These are phyloP conservation scores for Penicillium macrosclerotiorum DNA, from an alignment of 495 filamentous ascomycete species.

Conservation along the genomic window DNA sequence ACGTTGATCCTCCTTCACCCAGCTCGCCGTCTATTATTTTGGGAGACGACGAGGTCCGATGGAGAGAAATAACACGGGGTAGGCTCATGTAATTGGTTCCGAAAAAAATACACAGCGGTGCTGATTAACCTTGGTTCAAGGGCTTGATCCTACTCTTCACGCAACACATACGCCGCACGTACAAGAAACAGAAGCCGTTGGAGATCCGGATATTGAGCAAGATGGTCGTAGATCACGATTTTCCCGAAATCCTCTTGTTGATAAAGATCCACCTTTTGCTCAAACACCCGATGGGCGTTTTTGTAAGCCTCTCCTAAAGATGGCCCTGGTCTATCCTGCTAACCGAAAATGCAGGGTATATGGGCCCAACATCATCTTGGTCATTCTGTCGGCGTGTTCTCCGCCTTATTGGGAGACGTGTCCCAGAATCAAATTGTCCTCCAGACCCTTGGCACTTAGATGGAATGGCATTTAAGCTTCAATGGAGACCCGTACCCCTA, in stretches of 20 bases:
- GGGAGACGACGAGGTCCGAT: slow-evolving; percentile 5
- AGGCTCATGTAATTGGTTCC: too few species aligned
- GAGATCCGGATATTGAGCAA: slow-evolving; percentile 11
- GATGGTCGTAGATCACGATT: slow-evolving; percentile 21
- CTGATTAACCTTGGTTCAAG: slow-evolving; percentile 1
- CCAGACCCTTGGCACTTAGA: slow-evolving; percentile 35
- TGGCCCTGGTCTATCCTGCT: not conserved
- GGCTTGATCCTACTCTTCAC: slow-evolving; percentile 1
- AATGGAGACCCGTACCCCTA: slow-evolving; percentile 30
- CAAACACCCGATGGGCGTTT: slow-evolving; percentile 29
- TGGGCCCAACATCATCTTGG: slow-evolving; percentile 36
- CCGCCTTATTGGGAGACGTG: slow-evolving; percentile 24
- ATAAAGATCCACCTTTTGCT: slow-evolving; percentile 29
- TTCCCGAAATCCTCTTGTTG: slow-evolving; percentile 30
- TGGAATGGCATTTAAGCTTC: slow-evolving; percentile 36
- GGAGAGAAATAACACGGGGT: slow-evolving; percentile 9
- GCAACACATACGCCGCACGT: slow-evolving; percentile 1
- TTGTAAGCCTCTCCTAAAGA: slow-evolving; percentile 12
- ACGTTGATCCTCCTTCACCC: slow-evolving; percentile 3
- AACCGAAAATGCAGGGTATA: slow-evolving; percentile 19
- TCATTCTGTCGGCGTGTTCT: slow-evolving; percentile 34
- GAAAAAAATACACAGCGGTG: too few species aligned
- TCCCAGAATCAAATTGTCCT: slow-evolving; percentile 25
- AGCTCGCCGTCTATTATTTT: slow-evolving; percentile 5
- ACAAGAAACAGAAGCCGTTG: not conserved